Base-by-base conservation (phyloP, 2,329 filamentous ascomycete species). In the Pseudogymnoascus pannorum region DNA sequence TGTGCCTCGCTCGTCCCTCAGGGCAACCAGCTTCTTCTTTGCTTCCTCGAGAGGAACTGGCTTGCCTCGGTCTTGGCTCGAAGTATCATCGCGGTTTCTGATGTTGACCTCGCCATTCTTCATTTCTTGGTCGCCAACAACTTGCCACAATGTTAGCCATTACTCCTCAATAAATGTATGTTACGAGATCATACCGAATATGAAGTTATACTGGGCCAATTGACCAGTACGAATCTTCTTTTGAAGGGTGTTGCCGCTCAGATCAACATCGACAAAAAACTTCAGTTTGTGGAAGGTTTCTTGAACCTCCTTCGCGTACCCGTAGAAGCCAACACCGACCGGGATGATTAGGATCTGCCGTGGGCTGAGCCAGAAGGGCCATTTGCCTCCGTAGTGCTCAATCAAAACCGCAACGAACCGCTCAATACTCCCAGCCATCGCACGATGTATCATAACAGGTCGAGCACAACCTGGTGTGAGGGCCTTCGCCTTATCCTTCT, bases 311-410 rank as follows among this genome's bases (percentile, higher is more conserved):
- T 86, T 79, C 65, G 89, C 89, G 73, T 94, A 92, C 71, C 87
- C 85, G 69, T 85, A 82, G 68, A 82, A 87, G 51, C 83, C 80
- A 58, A 87, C 86, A 75, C 89, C 89, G 64, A 91, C 88, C 7
- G 89, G 89, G 64, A 92, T 86, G 65, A 94, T 83, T 68, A 89
- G 80, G 65, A 94, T 84, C 75, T 94, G 90, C 59, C 90, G 83
- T n/a, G 89, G 90, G 68, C 86, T 90, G 64, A 94, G 78, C 90
- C 90, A 94, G 81, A 93, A 91, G 1, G 90, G 90, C 90, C 90
- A 94, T 77, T 92, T 92, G 68, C 90, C 90, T 60, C 82, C 89
- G 72, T 91, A 93, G 75, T 93, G 90, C 79, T 94, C 90, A 51
- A 84, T 89, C 64, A 93, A 79, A 66, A 93, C 91, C 66, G 85